phyloP scores from a whole-genome alignment of 139 green algal species.

The Chlorella sorokiniana region DNA sequence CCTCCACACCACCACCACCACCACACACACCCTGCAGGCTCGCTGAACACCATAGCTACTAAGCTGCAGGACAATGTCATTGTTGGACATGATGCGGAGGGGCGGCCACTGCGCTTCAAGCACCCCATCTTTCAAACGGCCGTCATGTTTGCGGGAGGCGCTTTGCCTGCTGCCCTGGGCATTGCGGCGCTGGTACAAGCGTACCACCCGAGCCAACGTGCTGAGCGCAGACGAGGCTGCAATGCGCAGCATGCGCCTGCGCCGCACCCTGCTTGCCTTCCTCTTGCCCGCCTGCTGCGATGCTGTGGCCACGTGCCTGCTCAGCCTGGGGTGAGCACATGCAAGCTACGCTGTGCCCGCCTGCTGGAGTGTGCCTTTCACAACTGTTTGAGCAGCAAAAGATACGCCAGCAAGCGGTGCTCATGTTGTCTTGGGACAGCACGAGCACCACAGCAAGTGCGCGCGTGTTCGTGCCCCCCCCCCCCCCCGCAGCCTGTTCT shows the following conservation, averaged over 20 bases:
- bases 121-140: constrained; percentile 78
- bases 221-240: constrained; percentile 13
- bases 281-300: constrained; percentile 80
- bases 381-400: no score
- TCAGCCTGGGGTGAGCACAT: constrained; percentile 92
- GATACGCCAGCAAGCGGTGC: no score
- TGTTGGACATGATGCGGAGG: constrained; percentile 48
- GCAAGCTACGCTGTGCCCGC: no score
- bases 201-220: neutral
- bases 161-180: constrained; percentile 82
- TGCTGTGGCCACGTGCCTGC: constrained; percentile 72
- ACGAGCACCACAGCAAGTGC: no score
- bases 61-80: constrained; percentile 84
- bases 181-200: constrained; percentile 48
- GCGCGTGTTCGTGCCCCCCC: no score
- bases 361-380: no score
- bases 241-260: neutral
- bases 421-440: no score
- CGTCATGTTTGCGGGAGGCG: constrained; percentile 79
- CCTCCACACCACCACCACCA: no score
- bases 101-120: constrained; percentile 63
- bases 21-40: constrained; percentile 59
- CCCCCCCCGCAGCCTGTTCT: no score
- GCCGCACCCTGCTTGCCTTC: constrained; percentile 52
- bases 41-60: constrained; percentile 84